Evolutionary conservation across 768 basidiomycete genomes (phyloP).

Genomic region (Phylloporus arenicola): DNA sequence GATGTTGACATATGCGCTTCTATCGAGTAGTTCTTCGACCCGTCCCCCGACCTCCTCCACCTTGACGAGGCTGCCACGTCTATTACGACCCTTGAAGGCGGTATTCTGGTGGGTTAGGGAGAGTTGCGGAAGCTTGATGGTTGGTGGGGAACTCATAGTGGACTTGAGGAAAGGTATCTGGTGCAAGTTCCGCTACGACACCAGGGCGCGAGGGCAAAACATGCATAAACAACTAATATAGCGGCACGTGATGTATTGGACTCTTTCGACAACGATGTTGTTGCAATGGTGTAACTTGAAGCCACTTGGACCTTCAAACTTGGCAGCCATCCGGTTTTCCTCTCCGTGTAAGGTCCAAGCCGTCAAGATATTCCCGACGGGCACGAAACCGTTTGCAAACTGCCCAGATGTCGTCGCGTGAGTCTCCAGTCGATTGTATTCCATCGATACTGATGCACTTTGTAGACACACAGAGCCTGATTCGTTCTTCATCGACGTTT

Average conservation of each 20-base stretch:
- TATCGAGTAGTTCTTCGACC: slow-evolving; percentile 72
- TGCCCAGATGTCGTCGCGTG: slow-evolving; percentile 62
- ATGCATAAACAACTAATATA: slow-evolving; percentile 8
- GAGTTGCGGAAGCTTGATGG: slow-evolving; percentile 52
- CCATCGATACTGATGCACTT: slow-evolving; percentile 1
- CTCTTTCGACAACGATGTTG: slow-evolving; percentile 31
- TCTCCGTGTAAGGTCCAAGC: slow-evolving; percentile 62
- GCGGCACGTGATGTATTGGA: slow-evolving; percentile 12
- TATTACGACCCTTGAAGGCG: slow-evolving; percentile 41
- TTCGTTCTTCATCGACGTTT: slow-evolving; percentile 68
- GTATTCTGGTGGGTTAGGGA: slow-evolving; percentile 26
- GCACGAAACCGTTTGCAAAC: slow-evolving; percentile 54
- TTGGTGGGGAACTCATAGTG: slow-evolving; percentile 47
- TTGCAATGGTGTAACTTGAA: slow-evolving; percentile 64
- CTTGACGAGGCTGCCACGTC: slow-evolving; percentile 75
- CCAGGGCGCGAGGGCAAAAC: slow-evolving; percentile 2
- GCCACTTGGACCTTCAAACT: slow-evolving; percentile 49
- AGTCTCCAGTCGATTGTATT: slow-evolving; percentile 17
- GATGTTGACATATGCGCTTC: slow-evolving; percentile 73
- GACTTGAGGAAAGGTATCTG: not conserved
- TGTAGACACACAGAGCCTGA: slow-evolving; percentile 64
- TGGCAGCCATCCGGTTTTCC: slow-evolving; percentile 70
- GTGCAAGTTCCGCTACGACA: not conserved
- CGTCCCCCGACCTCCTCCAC: slow-evolving; percentile 77
- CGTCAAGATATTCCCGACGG: slow-evolving; percentile 66